These are phyloP conservation scores for Nicotiana tomentosiformis DNA, from an alignment of 257 asterid species.

Conservation along the genomic window DNA sequence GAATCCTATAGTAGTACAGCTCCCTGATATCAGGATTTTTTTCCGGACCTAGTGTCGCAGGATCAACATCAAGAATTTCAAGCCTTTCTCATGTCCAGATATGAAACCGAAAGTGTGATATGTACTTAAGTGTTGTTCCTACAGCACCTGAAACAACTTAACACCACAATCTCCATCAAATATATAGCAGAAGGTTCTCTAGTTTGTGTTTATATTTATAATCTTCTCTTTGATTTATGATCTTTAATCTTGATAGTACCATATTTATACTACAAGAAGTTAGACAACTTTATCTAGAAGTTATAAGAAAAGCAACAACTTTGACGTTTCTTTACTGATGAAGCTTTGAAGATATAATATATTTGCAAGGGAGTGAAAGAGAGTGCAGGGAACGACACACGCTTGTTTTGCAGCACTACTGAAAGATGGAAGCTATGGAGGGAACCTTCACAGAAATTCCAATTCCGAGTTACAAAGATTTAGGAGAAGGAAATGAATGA, in stretches of 20 bases:
- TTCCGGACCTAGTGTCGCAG: neutral
- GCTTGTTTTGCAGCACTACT: neutral
- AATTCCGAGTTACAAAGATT: neutral
- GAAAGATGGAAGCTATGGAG: neutral
- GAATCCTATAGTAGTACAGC: neutral
- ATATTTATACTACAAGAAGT: neutral
- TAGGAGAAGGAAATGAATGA: neutral
- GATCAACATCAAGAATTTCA: neutral
- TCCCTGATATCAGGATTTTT: neutral
- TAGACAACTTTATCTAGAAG: neutral
- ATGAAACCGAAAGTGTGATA: neutral
- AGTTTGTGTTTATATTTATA: neutral
- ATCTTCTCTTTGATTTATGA: neutral
- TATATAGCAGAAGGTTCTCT: neutral
- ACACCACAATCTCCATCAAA: neutral
- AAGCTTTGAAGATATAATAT: neutral
- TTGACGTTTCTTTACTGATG: neutral
- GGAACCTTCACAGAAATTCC: neutral
- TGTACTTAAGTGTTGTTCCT: neutral
- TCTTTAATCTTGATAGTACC: neutral
- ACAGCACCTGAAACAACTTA: neutral
- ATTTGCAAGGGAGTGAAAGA: neutral
- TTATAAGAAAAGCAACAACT: neutral
- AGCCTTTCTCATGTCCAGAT: constrained; percentile 7
- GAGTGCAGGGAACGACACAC: neutral